Percentiles rank a stretch among this genome's conserved stretches.
These are phyloP conservation scores for Trichomonas vaginalis DNA, from an alignment of 208 protist genomes.

Conservation along the genomic window DNA sequence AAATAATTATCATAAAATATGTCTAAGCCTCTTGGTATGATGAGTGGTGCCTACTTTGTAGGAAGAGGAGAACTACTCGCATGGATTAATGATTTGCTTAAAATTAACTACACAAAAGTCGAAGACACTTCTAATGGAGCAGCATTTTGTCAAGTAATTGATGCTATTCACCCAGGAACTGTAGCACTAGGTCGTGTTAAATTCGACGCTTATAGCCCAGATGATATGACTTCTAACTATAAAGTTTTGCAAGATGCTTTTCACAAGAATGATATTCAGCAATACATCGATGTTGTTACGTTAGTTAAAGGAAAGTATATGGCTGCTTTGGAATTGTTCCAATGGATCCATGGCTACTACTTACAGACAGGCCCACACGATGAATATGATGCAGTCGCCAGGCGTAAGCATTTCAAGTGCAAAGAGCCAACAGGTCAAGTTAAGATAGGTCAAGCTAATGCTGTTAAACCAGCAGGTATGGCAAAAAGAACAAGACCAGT, in stretches of 20 bases:
- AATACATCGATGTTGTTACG: not conserved
- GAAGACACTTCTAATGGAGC: not conserved
- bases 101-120: not conserved
- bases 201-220: not conserved
- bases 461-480: not conserved
- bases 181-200: not conserved
- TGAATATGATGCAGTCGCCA: not conserved
- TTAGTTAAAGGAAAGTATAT: not conserved
- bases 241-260: constrained; percentile 10
- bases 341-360: not conserved
- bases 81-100: not conserved
- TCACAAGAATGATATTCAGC: not conserved
- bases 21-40: not conserved
- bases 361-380: too few species aligned
- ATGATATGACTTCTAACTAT: not conserved
- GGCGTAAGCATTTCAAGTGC: not conserved
- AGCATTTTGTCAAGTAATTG: not conserved
- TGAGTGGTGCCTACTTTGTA: not conserved
- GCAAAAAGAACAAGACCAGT: not conserved
- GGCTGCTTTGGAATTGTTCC: not conserved
- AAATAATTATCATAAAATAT: too few species aligned
- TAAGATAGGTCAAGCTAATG: not conserved
- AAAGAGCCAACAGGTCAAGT: not conserved
- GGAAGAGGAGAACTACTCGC: not conserved
- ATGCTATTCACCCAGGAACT: not conserved